A percentile compares a stretch with the other conserved stretches of the same genome.
These are phyloP conservation scores for Gymnopus androsaceus DNA, from an alignment of 1,284 basidiomycete species.

Conservation along the genomic window DNA sequence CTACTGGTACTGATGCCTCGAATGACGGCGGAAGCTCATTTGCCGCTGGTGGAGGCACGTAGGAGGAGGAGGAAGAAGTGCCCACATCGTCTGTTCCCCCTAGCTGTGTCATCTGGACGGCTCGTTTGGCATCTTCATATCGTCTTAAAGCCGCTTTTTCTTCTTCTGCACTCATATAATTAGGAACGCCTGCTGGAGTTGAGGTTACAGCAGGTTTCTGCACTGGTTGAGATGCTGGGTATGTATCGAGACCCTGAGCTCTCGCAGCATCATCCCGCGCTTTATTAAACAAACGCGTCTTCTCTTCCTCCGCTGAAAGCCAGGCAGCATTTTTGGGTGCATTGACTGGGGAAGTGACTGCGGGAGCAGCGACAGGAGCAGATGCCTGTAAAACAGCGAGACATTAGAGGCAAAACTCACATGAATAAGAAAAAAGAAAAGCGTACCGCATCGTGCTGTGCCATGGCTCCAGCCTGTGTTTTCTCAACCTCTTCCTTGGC, in stretches of 20 bases:
- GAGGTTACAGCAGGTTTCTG: conserved; percentile 30
- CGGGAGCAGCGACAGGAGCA: background rate
- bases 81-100: conserved; percentile 53
- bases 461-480: conserved; percentile 47
- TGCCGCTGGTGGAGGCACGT: conserved; percentile 26
- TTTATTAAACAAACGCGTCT: conserved; percentile 63
- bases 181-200: conserved; percentile 34
- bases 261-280: conserved; percentile 62
- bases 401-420: background rate
- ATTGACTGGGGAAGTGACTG: conserved; percentile 11
- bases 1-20: conserved; percentile 32
- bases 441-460: conserved; percentile 36
- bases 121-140: conserved; percentile 70
- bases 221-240: conserved; percentile 16
- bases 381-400: background rate
- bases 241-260: conserved; percentile 43
- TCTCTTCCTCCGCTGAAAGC: conserved; percentile 74
- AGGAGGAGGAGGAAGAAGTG: conserved; percentile 41
- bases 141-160: conserved; percentile 66
- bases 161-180: conserved; percentile 49
- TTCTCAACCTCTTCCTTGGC: conserved; percentile 64
- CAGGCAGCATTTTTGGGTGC: conserved; percentile 37
- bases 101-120: conserved; percentile 57
- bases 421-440: too few species aligned
- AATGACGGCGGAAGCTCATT: conserved; percentile 56